Evolutionary conservation across 768 basidiomycete genomes (phyloP), one percentile per base, ranked within the genome.

Genomic region (Boletellus emodensis): DNA sequence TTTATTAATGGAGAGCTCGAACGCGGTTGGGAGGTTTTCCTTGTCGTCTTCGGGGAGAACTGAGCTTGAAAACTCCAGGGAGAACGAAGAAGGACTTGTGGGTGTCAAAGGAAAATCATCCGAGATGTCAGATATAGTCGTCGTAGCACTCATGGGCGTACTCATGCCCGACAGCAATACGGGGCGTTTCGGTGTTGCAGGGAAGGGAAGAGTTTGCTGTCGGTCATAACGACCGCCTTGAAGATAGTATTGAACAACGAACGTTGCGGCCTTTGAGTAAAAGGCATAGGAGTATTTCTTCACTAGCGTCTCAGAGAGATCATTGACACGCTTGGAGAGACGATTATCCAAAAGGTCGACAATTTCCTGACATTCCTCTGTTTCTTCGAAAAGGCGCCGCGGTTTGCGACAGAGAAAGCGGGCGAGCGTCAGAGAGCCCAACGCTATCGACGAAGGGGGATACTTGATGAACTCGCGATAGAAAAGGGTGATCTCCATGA

Each of bases 401-500:
- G 82, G 68, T 68, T 89, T 88, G 54, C 85, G 86, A 59, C 92
- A 91, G 43, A 97, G 79, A 73, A 82, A 90, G 44, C 94, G 83
- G 5, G 96, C 90, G 40, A 98, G 80, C 6, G 90, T 87, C 58
- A 98, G 75, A 18, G 94, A 82, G 44, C 89, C 96, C n/a, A 84
- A 72, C 32, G 96, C 95, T 64, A 97, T 87, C 37, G 88, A 80
- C 1, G 90, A 94, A 2, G 95, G 85, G 8, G 83, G 73, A 65
- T 83, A 88, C 61, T 84, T 84, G 70, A 96, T 77, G 70, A 94
- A 98, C 66, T 98, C 96, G 51, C 93, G 85, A 71, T 97, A 89
- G 76, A 97, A 98, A 45, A 99, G 82, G 28, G 96, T 97, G 63
- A 97, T 93, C 71, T 99, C 96, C 96, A 99, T 99, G 67, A 98